Conservation (phyloP, 345 rosid genomes). For the Cardamine chenopodiifolia region DNA sequence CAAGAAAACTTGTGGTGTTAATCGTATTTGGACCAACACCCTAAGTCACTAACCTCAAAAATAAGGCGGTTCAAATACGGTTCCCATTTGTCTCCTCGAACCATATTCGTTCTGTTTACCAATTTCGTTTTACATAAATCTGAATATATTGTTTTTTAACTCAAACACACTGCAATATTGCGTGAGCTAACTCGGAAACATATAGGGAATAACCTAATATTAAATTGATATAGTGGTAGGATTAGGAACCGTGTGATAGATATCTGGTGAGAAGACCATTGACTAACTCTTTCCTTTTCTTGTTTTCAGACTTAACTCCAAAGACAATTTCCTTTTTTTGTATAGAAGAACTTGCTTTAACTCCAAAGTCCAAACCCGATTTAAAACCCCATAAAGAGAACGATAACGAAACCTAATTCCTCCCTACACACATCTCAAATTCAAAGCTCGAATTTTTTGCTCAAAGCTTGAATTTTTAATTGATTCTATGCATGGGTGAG, state of each 20-base stretch:
- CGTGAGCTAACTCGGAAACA: not conserved
- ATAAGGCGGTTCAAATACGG: not conserved
- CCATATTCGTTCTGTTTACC: too few relatives aligned
- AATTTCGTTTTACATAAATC: too few relatives aligned
- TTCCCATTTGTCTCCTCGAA: too few relatives aligned
- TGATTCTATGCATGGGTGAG: conserved; percentile 32
- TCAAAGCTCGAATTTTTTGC: not conserved
- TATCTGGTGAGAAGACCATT: conserved; percentile 30
- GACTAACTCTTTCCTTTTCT: conserved; percentile 26
- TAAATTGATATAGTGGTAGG: conserved; percentile 1
- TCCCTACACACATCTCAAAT: not conserved
- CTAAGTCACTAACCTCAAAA: too few relatives aligned
- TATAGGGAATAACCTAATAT: not conserved
- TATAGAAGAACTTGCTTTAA: not conserved
- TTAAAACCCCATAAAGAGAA: not conserved
- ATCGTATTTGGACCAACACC: too few relatives aligned
- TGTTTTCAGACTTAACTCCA: conserved; percentile 12
- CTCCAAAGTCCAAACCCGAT: conserved; percentile 26
- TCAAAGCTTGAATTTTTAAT: not conserved
- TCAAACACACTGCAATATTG: too few relatives aligned
- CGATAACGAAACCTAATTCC: conserved; percentile 1
- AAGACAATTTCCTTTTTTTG: not conserved
- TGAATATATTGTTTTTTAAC: too few relatives aligned
- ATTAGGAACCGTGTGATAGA: conserved; percentile 26
- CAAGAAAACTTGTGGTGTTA: not conserved